These are phyloP conservation scores for Graphilbum sp. DNA, from an alignment of 2,329 filamentous ascomycete genomes.

Conservation along the genomic window DNA sequence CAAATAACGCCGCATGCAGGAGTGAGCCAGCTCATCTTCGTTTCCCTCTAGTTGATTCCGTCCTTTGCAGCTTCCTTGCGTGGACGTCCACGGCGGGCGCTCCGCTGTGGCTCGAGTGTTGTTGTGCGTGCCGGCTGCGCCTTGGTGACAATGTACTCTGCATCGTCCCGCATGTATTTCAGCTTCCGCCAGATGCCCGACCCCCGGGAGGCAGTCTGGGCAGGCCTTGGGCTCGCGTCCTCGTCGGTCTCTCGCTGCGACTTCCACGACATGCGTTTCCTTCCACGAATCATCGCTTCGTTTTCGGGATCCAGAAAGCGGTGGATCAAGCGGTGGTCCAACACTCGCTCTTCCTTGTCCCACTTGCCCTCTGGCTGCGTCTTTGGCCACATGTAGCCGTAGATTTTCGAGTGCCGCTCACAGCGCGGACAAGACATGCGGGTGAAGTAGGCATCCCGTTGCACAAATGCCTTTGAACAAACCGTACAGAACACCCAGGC, in stretches of 20 bases:
- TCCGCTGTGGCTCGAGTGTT: no score
- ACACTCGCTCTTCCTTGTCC: conserved; percentile 55
- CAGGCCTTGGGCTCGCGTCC: neutral
- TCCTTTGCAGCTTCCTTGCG: no score
- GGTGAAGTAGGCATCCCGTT: conserved; percentile 76
- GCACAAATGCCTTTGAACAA: conserved; percentile 70
- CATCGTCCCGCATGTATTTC: conserved; percentile 6
- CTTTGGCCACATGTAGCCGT: conserved; percentile 92
- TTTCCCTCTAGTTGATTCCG: no score
- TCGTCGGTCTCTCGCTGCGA: neutral
- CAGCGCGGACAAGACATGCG: conserved; percentile 77
- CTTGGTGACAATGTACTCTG: no score
- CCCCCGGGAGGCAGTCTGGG: neutral
- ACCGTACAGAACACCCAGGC: conserved; percentile 83
- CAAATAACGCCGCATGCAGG: no score
- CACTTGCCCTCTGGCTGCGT: conserved; percentile 62
- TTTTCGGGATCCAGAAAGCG: conserved; percentile 62
- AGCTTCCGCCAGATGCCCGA: conserved; percentile 11
- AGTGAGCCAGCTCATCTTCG: no score
- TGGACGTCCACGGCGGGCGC: no score
- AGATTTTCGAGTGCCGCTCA: conserved; percentile 88
- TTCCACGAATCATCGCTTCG: conserved; percentile 38
- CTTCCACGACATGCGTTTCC: conserved; percentile 8
- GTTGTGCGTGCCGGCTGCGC: no score
- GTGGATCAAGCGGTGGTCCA: conserved; percentile 78